Evolutionary conservation across 2,329 filamentous ascomycete genomes (phyloP).

Genomic region (Stylonectria norvegica): DNA sequence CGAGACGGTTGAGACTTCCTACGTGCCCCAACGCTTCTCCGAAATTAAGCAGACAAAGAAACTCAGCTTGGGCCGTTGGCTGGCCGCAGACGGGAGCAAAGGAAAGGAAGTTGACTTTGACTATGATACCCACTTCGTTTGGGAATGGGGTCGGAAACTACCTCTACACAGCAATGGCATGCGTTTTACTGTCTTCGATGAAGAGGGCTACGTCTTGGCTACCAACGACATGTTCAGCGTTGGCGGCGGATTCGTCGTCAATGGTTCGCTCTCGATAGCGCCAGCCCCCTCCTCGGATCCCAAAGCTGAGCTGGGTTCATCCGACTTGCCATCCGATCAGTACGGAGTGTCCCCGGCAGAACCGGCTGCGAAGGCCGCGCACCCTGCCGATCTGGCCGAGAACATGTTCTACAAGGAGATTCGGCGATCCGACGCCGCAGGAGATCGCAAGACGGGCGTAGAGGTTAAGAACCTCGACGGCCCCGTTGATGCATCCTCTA

Average conservation of each 20-base stretch:
- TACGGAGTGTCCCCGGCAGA: conserved; percentile 11
- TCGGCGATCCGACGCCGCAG: conserved; percentile 42
- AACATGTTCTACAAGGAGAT: conserved; percentile 53
- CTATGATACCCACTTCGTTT: conserved; percentile 47
- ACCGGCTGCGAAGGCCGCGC: conserved; percentile 23
- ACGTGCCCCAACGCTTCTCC: conserved; percentile 44
- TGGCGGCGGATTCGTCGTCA: conserved; percentile 51
- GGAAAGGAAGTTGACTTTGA: conserved; percentile 48
- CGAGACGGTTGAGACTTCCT: conserved; percentile 47
- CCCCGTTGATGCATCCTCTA: conserved; percentile 7
- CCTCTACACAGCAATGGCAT: conserved; percentile 51
- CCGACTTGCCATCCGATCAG: not conserved
- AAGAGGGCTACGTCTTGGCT: conserved; percentile 44
- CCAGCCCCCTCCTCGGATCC: conserved; percentile 22
- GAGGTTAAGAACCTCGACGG: conserved; percentile 39
- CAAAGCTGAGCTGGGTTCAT: conserved; percentile 4
- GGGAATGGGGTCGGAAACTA: conserved; percentile 52
- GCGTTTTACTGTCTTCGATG: conserved; percentile 49
- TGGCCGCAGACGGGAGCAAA: conserved; percentile 38
- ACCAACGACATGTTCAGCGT: conserved; percentile 51
- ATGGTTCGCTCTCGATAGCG: conserved; percentile 45
- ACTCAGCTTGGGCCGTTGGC: conserved; percentile 41
- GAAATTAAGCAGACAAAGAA: conserved; percentile 46
- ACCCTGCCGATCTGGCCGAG: conserved; percentile 48
- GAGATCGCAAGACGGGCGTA: conserved; percentile 42